These are phyloP conservation scores for Debaryomycetaceae sp. DNA, from an alignment of 1,139 yeast species.

Conservation along the genomic window DNA sequence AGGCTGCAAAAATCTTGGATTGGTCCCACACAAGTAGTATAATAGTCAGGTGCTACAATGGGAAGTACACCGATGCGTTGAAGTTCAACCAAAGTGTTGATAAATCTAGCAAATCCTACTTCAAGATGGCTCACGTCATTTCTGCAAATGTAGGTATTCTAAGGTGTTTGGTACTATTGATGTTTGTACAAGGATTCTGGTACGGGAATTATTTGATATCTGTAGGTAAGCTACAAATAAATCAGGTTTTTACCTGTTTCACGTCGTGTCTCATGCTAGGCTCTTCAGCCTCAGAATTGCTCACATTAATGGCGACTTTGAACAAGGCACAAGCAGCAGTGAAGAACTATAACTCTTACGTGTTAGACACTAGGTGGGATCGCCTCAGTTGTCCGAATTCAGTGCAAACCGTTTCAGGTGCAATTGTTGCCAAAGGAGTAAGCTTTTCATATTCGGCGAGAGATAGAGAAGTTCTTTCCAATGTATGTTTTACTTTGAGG, in stretches of 20 bases:
- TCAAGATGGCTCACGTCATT: conserved; percentile 44
- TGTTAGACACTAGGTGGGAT: conserved; percentile 3
- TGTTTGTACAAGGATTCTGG: conserved; percentile 93
- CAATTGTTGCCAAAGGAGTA: conserved; percentile 49
- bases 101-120: conserved; percentile 46
- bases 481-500: conserved; percentile 43
- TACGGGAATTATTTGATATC: conserved; percentile 71
- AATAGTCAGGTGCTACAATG: conserved; percentile 60
- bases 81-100: conserved; percentile 40
- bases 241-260: conserved; percentile 76
- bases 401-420: conserved; percentile 38
- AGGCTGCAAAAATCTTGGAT: conserved; percentile 58
- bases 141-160: conserved; percentile 58
- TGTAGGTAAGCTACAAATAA: conserved; percentile 46
- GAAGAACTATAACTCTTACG: conserved; percentile 5
- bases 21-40: conserved; percentile 66
- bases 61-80: conserved; percentile 49
- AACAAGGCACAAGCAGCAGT: conserved; percentile 63
- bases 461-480: conserved; percentile 41
- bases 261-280: conserved; percentile 76
- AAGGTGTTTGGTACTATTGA: conserved; percentile 55
- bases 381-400: conserved; percentile 15
- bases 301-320: conserved; percentile 52
- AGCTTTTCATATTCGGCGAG: conserved; percentile 62
- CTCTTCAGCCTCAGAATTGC: conserved; percentile 47